These are phyloP conservation scores for Blumeria graminis DNA, from an alignment of 2,329 filamentous ascomycete genomes.

Conservation along the genomic window DNA sequence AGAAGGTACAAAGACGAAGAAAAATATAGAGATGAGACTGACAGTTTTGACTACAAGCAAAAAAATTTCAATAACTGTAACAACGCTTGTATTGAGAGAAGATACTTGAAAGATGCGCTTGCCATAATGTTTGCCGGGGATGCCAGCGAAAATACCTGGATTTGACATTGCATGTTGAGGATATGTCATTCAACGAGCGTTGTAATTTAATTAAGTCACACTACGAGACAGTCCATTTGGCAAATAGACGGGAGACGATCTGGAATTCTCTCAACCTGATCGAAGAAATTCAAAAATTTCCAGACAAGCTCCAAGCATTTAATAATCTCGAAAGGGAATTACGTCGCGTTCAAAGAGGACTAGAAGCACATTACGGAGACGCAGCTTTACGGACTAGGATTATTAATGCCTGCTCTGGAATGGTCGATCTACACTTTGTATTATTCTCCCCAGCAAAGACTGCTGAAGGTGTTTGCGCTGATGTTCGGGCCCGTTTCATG, in stretches of 20 bases:
- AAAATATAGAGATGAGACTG: neutral
- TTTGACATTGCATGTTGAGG: too few relatives aligned
- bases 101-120: neutral
- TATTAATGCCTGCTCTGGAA: too few relatives aligned
- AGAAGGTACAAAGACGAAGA: neutral
- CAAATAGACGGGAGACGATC: neutral
- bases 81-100: neutral
- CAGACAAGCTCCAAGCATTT: neutral
- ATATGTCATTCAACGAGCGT: neutral
- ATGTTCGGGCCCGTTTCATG: neutral
- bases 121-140: neutral
- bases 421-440: too few relatives aligned
- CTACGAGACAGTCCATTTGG: neutral
- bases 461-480: too few relatives aligned
- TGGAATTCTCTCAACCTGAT: too few relatives aligned
- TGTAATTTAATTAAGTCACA: neutral
- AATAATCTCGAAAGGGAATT: too few relatives aligned
- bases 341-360: too few relatives aligned
- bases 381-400: too few relatives aligned
- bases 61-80: neutral
- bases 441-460: too few relatives aligned
- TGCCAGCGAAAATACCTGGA: neutral
- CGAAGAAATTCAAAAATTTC: too few relatives aligned
- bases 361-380: too few relatives aligned
- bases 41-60: neutral